Percentiles rank a stretch among this genome's conserved stretches.
Evolutionary conservation across 257 asterid genomes (phyloP).

Genomic region (Nicotiana benthamiana): DNA sequence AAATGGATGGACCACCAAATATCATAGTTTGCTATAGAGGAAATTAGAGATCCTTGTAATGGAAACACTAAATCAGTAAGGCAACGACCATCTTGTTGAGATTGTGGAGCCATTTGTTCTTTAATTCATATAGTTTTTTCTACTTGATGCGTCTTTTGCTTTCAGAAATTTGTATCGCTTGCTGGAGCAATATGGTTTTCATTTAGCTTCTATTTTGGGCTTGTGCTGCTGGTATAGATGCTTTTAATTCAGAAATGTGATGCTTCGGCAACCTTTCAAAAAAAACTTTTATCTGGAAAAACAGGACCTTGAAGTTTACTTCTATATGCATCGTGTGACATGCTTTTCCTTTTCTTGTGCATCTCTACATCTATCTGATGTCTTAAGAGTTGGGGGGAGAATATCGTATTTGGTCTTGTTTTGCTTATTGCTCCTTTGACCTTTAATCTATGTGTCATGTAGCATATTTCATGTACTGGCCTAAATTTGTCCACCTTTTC

Average conservation of each 20-base stretch:
- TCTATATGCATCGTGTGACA: neutral
- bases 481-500: neutral
- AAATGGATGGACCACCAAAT: neutral
- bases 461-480: neutral
- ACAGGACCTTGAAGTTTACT: neutral
- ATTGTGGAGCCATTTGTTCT: neutral
- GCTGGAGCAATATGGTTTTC: neutral
- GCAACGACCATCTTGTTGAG: neutral
- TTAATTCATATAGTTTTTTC: neutral
- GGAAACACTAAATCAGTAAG: neutral
- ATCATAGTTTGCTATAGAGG: neutral
- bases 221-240: neutral
- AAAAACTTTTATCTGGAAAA: neutral
- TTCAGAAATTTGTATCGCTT: neutral
- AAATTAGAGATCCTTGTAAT: neutral
- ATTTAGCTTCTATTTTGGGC: neutral
- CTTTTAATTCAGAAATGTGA: neutral
- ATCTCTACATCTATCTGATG: neutral
- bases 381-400: neutral
- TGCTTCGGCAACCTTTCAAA: neutral
- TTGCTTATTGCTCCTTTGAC: neutral
- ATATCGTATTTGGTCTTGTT: neutral
- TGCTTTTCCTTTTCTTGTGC: neutral
- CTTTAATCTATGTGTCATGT: neutral
- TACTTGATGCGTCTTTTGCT: neutral